phyloP scores from a whole-genome alignment of 345 rosid genomes.

The Salix udensis region DNA sequence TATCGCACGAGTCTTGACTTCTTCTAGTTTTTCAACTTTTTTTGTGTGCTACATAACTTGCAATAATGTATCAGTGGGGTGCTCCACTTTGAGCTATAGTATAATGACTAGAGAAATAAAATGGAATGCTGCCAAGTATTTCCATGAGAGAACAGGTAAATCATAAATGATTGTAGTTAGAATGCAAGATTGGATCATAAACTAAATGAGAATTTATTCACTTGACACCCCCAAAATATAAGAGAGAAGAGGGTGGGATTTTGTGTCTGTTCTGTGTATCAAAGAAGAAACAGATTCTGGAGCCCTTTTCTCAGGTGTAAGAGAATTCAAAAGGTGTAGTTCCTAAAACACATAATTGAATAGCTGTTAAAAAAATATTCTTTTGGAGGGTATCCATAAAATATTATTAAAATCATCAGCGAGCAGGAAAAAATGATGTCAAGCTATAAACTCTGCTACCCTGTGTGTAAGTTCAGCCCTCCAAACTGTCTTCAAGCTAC shows the following conservation, averaged over 20 bases:
- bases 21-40: too few relatives aligned
- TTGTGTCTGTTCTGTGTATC: neutral
- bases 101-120: neutral
- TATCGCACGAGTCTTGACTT: too few relatives aligned
- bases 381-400: neutral
- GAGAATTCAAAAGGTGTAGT: neutral
- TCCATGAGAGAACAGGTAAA: neutral
- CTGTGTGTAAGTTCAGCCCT: neutral
- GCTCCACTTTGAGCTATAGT: neutral
- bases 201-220: neutral
- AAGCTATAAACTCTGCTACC: neutral
- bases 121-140: neutral
- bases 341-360: neutral
- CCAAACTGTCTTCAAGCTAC: neutral
- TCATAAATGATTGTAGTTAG: neutral
- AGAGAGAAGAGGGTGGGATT: neutral
- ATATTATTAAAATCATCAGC: neutral
- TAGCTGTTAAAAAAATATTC: neutral
- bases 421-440: neutral
- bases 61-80: too few relatives aligned
- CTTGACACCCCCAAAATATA: neutral
- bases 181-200: neutral
- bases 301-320: slow-evolving; percentile 1
- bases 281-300: neutral
- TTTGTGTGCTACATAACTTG: too few relatives aligned